Evolutionary conservation across 2,329 filamentous ascomycete genomes (phyloP), one percentile per base, ranked within the genome.

Genomic region (Trichoderma breve): DNA sequence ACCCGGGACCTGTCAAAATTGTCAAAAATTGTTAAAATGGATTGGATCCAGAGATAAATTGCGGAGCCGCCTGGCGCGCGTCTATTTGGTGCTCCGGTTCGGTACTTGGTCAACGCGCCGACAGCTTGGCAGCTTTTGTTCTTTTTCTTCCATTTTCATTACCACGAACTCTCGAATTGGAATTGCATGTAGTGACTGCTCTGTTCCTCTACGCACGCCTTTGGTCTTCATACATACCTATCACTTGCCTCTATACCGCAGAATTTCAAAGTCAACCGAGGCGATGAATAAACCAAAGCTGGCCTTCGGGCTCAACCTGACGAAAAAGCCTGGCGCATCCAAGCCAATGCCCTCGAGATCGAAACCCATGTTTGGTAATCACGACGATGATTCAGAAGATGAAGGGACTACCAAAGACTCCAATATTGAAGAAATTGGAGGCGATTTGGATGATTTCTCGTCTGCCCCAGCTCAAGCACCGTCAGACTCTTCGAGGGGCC

Each of bases 351-450:
- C 85, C 3, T 78, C 82, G 1, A 88, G 85, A 75, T 82, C 85
- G 75, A 69, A 69, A 26, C 82, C 86, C 1, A 84, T 89, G 73
- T 90, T 92, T 75, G 88, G 88, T 73, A 87, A 86, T 73, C 86
- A 87, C 73, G 86, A 77, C 34, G 74, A 85, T 73, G 86, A 88
- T 75, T 87, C 86, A 1, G 89, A 90, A 73, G 83, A 88, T 69
- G 87, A 87, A 60, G 75, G 77, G 15, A 55, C 78, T 6, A 75
- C 76, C 21, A 79, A 79, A 47, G 79, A 78, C 14, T 80, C 80
- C 21, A 83, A 84, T 65, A 81, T 83, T 26, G 86, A 91, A 74
- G 84, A 87, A 62, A 90, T 93, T 76, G 91, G 93, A 73, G 88
- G 84, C 65, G 90, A 90, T 75, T 83, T 92, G 70, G 86, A 88